A percentile compares a stretch with the other conserved stretches of the same genome.
phyloP scores from a whole-genome alignment of 768 basidiomycete genomes.

The Pholiota conissans region DNA sequence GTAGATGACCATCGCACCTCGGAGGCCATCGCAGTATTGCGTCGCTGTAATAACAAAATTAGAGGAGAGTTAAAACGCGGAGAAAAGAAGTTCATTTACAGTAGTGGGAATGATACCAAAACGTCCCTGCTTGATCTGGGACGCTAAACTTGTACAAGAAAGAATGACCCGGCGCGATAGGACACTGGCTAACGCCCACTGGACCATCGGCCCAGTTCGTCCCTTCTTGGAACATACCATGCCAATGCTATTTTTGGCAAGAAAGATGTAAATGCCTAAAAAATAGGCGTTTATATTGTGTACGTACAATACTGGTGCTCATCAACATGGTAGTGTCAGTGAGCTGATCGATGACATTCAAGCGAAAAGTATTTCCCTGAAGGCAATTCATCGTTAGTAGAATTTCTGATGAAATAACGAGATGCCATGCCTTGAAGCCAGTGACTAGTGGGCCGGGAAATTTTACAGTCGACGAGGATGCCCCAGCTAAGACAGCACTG shows the following conservation, averaged over 20 bases:
- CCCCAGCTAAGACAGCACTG: constrained; percentile 20
- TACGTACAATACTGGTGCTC: constrained; percentile 47
- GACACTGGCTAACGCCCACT: constrained; percentile 39
- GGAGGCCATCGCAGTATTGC: constrained; percentile 58
- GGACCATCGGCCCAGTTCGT: constrained; percentile 41
- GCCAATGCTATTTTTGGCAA: constrained; percentile 38
- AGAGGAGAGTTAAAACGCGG: constrained; percentile 9
- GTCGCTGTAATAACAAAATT: constrained; percentile 24
- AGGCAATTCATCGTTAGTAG: background rate
- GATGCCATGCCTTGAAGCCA: constrained; percentile 9
- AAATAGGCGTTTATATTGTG: background rate
- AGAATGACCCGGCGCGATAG: constrained; percentile 34
- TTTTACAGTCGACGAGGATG: background rate
- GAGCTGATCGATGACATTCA: constrained; percentile 48
- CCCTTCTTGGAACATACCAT: constrained; percentile 37
- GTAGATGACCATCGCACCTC: constrained; percentile 31
- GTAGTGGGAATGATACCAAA: constrained; percentile 44
- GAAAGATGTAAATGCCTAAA: background rate
- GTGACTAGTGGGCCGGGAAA: constrained; percentile 20
- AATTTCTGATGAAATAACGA: too few relatives aligned
- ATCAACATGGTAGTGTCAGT: constrained; percentile 46
- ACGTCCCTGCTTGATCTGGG: constrained; percentile 39
- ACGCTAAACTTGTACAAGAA: constrained; percentile 26
- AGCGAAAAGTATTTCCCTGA: constrained; percentile 36
- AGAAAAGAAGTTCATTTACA: constrained; percentile 10